Base-by-base conservation (phyloP, 805 yeast species). In the Metschnikowia kunwiensis region DNA sequence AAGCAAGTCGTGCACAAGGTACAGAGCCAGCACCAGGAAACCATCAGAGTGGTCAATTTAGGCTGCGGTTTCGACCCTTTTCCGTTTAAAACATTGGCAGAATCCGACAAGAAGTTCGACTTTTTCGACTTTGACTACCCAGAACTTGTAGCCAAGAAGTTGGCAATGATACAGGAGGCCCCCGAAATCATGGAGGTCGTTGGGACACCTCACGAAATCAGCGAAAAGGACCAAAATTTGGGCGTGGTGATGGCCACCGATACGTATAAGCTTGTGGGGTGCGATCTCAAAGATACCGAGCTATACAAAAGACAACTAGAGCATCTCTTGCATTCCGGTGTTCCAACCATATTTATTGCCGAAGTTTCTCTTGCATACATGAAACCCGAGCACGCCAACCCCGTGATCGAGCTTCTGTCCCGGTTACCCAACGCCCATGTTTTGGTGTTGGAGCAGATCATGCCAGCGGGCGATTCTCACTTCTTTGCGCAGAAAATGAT, bases 281-380 rank as follows among this genome's bases (percentile, higher is more conserved):
- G 94, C 57, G 82, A 85, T 53, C 60, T 85, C 43, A 76, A 81
- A 34, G 60, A 77, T 46, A 46, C 54, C 2, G 47, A 47, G 1
- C 47, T 69, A 5, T 80, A 74, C 40, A 43, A 58, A 13, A 30
- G 42, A 6, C 60, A 57, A 35, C 36, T 72, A 28, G 32, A 47
- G 4, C 18, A 37, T 2, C 45, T 68, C 10, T 53, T 60, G 7
- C 31, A 57, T 54, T 27, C 52, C 34, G 48, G 60, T n/a, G 49
- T 66, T 2, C 60, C 72, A 4, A 77, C 71, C 30, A 67, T 85
- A 2, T 86, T 82, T 51, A 69, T 86, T 25, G 91, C 94, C 1
- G 95, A 85, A 55, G 94, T 86, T 4, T 84, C 94, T 0, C 59
- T 86, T 37, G 88, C 91, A 0, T 86, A 85, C 55, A 85, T 86